These are phyloP conservation scores for Chionographis japonica DNA, from an alignment of 106 monocot genomes.

Conservation along the genomic window DNA sequence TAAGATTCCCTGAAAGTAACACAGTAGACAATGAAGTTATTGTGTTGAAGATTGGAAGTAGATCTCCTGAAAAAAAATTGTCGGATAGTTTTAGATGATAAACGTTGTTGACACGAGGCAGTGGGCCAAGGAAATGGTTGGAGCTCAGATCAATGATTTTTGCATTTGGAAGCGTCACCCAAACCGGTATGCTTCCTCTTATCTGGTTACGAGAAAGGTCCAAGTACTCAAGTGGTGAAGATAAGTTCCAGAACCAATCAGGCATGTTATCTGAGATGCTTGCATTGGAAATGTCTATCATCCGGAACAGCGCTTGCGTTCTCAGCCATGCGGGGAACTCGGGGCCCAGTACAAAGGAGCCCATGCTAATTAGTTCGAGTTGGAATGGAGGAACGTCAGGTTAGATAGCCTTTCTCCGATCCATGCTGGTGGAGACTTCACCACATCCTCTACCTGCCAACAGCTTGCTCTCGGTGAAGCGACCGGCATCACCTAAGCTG, in stretches of 20 bases:
- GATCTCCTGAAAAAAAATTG: too few species aligned
- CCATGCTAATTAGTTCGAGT: not conserved
- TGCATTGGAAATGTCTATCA: not conserved
- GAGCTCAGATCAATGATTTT: not conserved
- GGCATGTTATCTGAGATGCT: too few species aligned
- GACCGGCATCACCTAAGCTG: too few species aligned
- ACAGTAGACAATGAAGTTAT: not conserved
- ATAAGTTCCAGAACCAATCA: conserved; percentile 24
- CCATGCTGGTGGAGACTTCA: too few species aligned
- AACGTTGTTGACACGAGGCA: conserved; percentile 11
- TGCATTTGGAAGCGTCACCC: not conserved
- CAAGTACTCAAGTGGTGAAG: not conserved
- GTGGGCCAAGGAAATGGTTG: conserved; percentile 11
- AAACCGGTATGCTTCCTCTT: conserved; percentile 10
- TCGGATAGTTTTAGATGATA: conserved; percentile 7
- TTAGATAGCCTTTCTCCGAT: too few species aligned
- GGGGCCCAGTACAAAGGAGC: conserved; percentile 5
- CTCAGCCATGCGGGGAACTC: conserved; percentile 20
- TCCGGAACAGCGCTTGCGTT: not conserved
- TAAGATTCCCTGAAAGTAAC: too few species aligned
- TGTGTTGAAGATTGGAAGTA: not conserved
- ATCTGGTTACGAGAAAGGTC: conserved; percentile 19
- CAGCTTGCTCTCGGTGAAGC: too few species aligned
- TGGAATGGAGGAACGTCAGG: conserved; percentile 28
- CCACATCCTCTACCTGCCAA: too few species aligned